These are phyloP conservation scores for Psidium friedrichsthalianum DNA, from an alignment of 345 rosid species.

Conservation along the genomic window DNA sequence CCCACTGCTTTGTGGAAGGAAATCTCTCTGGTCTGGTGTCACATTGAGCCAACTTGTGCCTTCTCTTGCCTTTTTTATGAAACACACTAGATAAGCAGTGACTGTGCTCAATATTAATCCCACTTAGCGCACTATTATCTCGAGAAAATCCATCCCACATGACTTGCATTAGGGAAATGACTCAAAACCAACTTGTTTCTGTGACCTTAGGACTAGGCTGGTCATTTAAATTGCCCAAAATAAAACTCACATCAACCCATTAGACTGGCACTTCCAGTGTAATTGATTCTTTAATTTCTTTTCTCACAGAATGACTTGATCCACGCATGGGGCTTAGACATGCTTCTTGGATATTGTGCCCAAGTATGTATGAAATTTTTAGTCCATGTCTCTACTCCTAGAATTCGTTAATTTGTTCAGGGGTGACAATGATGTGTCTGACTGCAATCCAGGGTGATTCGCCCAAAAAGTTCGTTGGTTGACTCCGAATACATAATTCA, in stretches of 20 bases:
- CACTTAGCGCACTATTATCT: background rate
- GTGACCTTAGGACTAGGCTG: background rate
- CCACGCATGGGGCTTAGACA: conserved; percentile 93
- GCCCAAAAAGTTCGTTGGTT: conserved; percentile 79
- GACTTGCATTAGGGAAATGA: background rate
- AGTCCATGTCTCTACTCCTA: background rate
- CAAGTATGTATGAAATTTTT: conserved; percentile 34
- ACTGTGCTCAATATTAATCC: background rate
- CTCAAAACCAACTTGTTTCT: background rate
- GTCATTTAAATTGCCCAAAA: background rate
- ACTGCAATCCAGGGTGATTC: conserved; percentile 52
- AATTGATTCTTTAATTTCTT: background rate
- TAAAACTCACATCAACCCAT: no score
- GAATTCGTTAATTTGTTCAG: background rate
- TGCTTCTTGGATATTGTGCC: conserved; percentile 83
- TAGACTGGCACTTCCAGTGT: background rate
- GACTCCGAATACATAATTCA: conserved; percentile 86
- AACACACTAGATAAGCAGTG: background rate
- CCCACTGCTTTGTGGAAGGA: background rate
- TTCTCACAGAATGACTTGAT: conserved; percentile 69
- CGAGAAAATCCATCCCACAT: background rate
- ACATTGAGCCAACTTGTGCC: background rate
- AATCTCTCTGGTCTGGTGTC: background rate
- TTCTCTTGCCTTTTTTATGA: background rate
- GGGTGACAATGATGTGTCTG: background rate